phyloP scores from a whole-genome alignment of 2,329 filamentous ascomycete genomes.

The Emericellopsis cladophorae region DNA sequence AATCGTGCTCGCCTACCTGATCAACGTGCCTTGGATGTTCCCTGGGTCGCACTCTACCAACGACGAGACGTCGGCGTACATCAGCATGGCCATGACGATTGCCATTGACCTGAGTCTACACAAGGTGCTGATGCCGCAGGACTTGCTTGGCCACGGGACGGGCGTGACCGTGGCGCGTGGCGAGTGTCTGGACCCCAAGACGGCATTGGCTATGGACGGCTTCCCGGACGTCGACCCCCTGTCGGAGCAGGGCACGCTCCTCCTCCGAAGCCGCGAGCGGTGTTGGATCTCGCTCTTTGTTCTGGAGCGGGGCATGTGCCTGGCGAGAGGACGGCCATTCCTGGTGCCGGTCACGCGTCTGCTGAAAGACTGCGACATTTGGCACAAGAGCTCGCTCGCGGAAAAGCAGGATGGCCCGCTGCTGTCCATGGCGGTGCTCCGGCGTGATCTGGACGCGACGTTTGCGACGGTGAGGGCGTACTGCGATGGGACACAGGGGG shows the following conservation, averaged over 20 bases:
- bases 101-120: constrained; percentile 58
- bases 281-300: constrained; percentile 63
- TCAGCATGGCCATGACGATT: constrained; percentile 56
- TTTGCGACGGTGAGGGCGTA: constrained; percentile 44
- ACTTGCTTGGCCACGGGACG: constrained; percentile 28
- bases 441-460: constrained; percentile 49
- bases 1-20: constrained; percentile 63
- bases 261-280: constrained; percentile 53
- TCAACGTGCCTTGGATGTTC: constrained; percentile 66
- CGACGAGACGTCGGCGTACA: constrained; percentile 60
- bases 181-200: constrained; percentile 55
- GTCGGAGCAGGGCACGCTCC: constrained; percentile 46
- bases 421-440: constrained; percentile 57
- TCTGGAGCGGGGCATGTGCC: constrained; percentile 57
- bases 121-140: constrained; percentile 50
- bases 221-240: constrained; percentile 48
- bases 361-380: constrained; percentile 54
- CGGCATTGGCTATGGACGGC: constrained; percentile 54
- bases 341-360: constrained; percentile 54
- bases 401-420: constrained; percentile 59
- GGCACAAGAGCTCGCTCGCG: constrained; percentile 51
- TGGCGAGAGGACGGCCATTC: constrained; percentile 57
- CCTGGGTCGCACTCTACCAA: constrained; percentile 55
- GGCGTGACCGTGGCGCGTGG: constrained; percentile 41
- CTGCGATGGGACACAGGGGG: constrained; percentile 43